Percentiles rank a stretch among this genome's conserved stretches.
Evolutionary conservation across 176 grass and related monocot genomes (phyloP).

Genomic region (Eragrostis curvula): DNA sequence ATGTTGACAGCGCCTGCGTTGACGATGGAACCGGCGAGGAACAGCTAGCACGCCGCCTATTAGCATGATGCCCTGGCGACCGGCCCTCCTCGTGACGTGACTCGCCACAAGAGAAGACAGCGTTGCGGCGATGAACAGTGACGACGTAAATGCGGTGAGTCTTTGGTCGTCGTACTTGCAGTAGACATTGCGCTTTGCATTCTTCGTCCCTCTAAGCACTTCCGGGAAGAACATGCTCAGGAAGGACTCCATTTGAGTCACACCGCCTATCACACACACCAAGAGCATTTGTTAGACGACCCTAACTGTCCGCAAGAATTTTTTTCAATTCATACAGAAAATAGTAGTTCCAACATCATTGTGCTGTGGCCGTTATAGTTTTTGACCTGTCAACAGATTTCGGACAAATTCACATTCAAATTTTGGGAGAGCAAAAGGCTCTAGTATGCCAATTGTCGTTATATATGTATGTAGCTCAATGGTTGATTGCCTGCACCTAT

Average conservation of each 20-base stretch:
- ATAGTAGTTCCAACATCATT: no score
- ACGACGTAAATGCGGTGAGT: constrained; percentile 70
- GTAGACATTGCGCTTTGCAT: constrained; percentile 38
- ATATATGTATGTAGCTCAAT: no score
- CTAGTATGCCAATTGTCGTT: no score
- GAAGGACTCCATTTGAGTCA: constrained; percentile 75
- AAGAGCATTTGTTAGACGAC: no score
- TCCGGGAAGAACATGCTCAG: constrained; percentile 55
- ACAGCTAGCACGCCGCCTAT: constrained; percentile 51
- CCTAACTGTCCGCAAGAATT: no score
- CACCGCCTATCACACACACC: constrained; percentile 52
- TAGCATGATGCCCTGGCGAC: constrained; percentile 53
- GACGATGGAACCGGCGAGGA: constrained; percentile 43
- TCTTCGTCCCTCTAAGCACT: constrained; percentile 31
- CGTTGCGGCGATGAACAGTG: constrained; percentile 56
- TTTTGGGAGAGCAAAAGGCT: no score
- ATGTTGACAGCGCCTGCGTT: constrained; percentile 61
- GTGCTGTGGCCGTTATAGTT: no score
- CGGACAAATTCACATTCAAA: no score
- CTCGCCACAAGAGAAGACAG: constrained; percentile 48
- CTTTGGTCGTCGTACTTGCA: constrained; percentile 54
- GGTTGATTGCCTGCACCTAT: no score
- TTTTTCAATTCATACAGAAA: no score
- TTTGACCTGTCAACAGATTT: no score
- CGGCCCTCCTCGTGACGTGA: constrained; percentile 40